These are phyloP conservation scores for Phaeotremella fagi DNA, from an alignment of 768 basidiomycete genomes.

Conservation along the genomic window DNA sequence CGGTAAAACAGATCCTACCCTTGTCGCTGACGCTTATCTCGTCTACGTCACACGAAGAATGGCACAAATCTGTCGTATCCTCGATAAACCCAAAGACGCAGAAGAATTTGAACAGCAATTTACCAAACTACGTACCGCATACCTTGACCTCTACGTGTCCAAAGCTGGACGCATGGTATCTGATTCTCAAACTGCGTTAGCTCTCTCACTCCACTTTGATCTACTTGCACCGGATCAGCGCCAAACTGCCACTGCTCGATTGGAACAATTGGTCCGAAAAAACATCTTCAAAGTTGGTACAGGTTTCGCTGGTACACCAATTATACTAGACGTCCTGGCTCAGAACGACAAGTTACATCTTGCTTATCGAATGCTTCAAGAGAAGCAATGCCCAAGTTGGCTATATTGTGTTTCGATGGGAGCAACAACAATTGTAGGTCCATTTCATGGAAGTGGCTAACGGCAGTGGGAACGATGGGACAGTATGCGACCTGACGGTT, in stretches of 20 bases:
- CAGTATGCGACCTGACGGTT: slow-evolving; percentile 33
- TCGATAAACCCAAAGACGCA: slow-evolving; percentile 12
- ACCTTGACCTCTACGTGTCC: slow-evolving; percentile 20
- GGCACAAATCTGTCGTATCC: slow-evolving; percentile 9
- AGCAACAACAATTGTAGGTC: slow-evolving; percentile 27
- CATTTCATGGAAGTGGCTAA: no score
- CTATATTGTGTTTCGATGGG: slow-evolving; percentile 30
- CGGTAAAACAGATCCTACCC: slow-evolving; percentile 18
- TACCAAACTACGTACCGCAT: slow-evolving; percentile 8
- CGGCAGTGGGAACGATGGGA: slow-evolving; percentile 47
- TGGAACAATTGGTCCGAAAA: slow-evolving; percentile 9
- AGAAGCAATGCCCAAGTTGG: slow-evolving; percentile 29
- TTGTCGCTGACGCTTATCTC: slow-evolving; percentile 30
- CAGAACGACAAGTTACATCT: slow-evolving; percentile 21
- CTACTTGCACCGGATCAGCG: slow-evolving; percentile 9
- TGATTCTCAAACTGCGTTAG: slow-evolving; percentile 24
- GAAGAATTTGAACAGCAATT: slow-evolving; percentile 3
- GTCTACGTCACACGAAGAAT: slow-evolving; percentile 22
- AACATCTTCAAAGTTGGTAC: slow-evolving; percentile 28
- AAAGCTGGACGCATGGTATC: slow-evolving; percentile 19
- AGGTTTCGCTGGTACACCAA: slow-evolving; percentile 45
- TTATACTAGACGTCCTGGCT: slow-evolving; percentile 33
- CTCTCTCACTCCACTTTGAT: slow-evolving; percentile 19
- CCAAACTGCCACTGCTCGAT: slow-evolving; percentile 9
- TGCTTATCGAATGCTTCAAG: slow-evolving; percentile 44